Evolutionary conservation across 2,329 filamentous ascomycete genomes (phyloP).

Genomic region (Periglandula ipomoeae): DNA sequence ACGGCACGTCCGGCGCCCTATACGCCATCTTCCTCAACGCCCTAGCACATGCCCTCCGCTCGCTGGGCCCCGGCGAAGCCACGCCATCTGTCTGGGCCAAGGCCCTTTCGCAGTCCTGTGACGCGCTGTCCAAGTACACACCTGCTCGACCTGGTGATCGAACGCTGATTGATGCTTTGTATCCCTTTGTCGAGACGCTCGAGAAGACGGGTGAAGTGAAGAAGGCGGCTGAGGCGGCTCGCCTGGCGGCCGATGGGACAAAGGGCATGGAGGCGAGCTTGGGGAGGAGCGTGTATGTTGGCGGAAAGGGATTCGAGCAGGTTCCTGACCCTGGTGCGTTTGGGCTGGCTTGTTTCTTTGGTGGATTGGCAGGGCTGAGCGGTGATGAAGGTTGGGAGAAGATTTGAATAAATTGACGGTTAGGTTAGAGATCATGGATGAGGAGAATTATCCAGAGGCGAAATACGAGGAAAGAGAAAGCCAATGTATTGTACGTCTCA

Average conservation of each 20-base stretch:
- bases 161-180: slow-evolving; percentile 81
- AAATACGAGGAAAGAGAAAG: too few relatives aligned
- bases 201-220: slow-evolving; percentile 54
- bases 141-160: slow-evolving; percentile 83
- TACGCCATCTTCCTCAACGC: slow-evolving; percentile 85
- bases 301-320: slow-evolving; percentile 35
- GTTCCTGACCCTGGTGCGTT: slow-evolving; percentile 60
- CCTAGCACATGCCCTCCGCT: slow-evolving; percentile 55
- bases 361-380: slow-evolving; percentile 53
- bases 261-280: slow-evolving; percentile 89
- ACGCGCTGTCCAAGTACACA: slow-evolving; percentile 72
- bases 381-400: slow-evolving; percentile 1
- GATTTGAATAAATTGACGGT: slow-evolving; percentile 7
- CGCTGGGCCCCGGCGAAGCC: slow-evolving; percentile 29
- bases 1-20: slow-evolving; percentile 51
- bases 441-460: too few relatives aligned
- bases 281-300: slow-evolving; percentile 43
- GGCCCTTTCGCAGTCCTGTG: slow-evolving; percentile 62
- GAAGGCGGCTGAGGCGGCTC: slow-evolving; percentile 66
- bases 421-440: too few relatives aligned
- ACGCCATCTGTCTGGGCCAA: slow-evolving; percentile 41
- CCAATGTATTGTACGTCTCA: too few relatives aligned
- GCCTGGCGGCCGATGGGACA: slow-evolving; percentile 69
- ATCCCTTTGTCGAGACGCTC: slow-evolving; percentile 75
- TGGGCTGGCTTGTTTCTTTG: slow-evolving; percentile 70